A percentile compares a stretch with the other conserved stretches of the same genome.
phyloP scores from a whole-genome alignment of 1,284 basidiomycete species.

The Ceratobasidium sp. region DNA sequence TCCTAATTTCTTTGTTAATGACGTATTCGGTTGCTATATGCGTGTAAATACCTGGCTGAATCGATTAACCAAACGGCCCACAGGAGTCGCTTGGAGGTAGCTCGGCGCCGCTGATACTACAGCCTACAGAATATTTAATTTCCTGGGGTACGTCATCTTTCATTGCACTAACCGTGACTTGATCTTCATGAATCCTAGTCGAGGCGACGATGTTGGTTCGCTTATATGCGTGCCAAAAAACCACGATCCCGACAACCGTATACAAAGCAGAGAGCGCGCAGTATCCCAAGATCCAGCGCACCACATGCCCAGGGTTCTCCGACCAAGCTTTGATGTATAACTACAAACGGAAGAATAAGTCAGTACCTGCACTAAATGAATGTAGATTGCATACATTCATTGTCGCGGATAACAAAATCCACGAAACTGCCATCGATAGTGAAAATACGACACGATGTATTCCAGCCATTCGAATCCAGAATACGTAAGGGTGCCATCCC shows the following conservation, averaged over 20 bases:
- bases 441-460: not conserved
- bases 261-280: slow-evolving; percentile 4
- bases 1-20: not conserved
- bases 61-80: not conserved
- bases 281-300: slow-evolving; percentile 8
- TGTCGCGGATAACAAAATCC: not conserved
- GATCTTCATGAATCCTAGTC: slow-evolving; percentile 2
- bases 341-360: not conserved
- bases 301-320: not conserved
- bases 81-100: slow-evolving; percentile 4
- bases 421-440: not conserved
- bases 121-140: not conserved
- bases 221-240: not conserved
- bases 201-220: not conserved
- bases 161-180: slow-evolving; percentile 4
- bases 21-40: not conserved
- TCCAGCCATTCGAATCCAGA: slow-evolving; percentile 22
- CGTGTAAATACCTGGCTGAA: slow-evolving; percentile 27
- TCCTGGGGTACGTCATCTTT: no score
- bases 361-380: not conserved
- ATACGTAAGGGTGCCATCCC: slow-evolving; percentile 16
- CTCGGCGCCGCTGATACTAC: not conserved
- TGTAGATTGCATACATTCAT: slow-evolving; percentile 5
- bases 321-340: slow-evolving; percentile 21
- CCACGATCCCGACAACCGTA: not conserved